phyloP scores from a whole-genome alignment of 2,329 filamentous ascomycete genomes.

The Aspergillus latus region DNA sequence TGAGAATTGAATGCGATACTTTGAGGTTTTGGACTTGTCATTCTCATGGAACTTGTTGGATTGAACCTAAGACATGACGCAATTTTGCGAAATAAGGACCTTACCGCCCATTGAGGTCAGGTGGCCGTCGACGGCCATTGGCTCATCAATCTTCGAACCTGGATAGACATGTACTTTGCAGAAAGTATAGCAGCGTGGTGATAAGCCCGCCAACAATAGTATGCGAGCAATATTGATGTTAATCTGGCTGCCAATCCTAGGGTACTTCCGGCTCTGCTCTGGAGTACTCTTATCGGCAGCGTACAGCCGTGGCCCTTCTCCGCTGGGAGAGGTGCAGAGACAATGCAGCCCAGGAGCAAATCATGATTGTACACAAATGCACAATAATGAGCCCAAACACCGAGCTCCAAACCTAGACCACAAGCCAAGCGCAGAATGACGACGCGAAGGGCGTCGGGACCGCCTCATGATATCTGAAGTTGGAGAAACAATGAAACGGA shows the following conservation, averaged over 20 bases:
- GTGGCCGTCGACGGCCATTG: too few species aligned
- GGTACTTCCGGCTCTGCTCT: slow-evolving; percentile 12
- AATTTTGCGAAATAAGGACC: too few species aligned
- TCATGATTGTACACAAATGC: slow-evolving; percentile 24
- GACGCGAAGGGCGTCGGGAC: not conserved
- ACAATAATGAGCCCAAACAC: slow-evolving; percentile 7
- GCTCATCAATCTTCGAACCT: too few species aligned
- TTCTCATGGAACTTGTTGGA: slow-evolving; percentile 1
- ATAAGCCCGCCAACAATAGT: not conserved
- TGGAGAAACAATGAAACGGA: not conserved
- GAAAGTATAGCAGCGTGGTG: too few species aligned
- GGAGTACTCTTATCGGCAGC: slow-evolving; percentile 19
- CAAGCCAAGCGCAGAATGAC: slow-evolving; percentile 3
- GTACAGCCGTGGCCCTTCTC: slow-evolving; percentile 14
- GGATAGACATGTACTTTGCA: too few species aligned
- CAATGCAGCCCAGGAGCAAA: slow-evolving; percentile 20
- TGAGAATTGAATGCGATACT: not conserved
- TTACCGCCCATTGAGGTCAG: too few species aligned
- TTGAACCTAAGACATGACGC: too few species aligned
- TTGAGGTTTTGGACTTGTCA: slow-evolving; percentile 21
- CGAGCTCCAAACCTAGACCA: not conserved
- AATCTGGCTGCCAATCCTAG: not conserved
- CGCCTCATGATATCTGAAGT: too few species aligned
- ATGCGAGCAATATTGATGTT: not conserved
- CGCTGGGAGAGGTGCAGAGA: slow-evolving; percentile 19